Base-by-base conservation (phyloP, 2,329 filamentous ascomycete genomes). In the Blumeria graminis region DNA sequence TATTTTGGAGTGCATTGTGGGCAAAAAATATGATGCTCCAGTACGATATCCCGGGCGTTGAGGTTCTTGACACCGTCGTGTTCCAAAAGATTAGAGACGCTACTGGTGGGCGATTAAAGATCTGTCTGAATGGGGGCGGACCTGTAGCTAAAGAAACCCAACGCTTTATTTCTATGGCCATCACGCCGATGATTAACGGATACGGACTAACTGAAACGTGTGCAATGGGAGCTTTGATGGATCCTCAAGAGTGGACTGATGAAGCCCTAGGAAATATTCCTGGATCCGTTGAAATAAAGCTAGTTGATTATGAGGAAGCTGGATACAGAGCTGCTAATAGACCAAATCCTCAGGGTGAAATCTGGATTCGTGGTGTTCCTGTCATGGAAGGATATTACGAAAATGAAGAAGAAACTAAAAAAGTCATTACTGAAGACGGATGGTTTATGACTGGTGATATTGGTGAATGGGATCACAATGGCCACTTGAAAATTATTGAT, bases 381-480 rank as follows among this genome's bases (percentile, higher is more conserved):
- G 82, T 96, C 50, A 78, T 86, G 56, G 74, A 75, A 36, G 82
- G 81, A 39, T 96, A 96, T 71, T 89, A 82, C 66, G 75, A 93
- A 59, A 86, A 95, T 67, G 81, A 85, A 14, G 80, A 90, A 63
- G 89, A 95, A 71, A 94, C 87, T 6, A 76, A 75, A 28, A 83
- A 84, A 66, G 76, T 84, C 5, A 76, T 90, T 60, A 88, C 85
- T 0, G 69, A 79, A 3, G 92, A 94, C 64, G 87, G 87, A 54
- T 96, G 92, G 92, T 96, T 96, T 77, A 90, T 82, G 77, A 94
- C 88, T 14, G 90, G 90, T 59, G 90, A 96, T 65, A 92, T 96
- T 68, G 90, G 90, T 64, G 86, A 95, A 68, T 92, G 90, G 64
- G 82, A 90, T 68, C 67, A 72, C 48, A 75, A 82, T 59, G 90